Evolutionary conservation across 2,329 filamentous ascomycete genomes (phyloP).

Genomic region (Fusarium illudens): DNA sequence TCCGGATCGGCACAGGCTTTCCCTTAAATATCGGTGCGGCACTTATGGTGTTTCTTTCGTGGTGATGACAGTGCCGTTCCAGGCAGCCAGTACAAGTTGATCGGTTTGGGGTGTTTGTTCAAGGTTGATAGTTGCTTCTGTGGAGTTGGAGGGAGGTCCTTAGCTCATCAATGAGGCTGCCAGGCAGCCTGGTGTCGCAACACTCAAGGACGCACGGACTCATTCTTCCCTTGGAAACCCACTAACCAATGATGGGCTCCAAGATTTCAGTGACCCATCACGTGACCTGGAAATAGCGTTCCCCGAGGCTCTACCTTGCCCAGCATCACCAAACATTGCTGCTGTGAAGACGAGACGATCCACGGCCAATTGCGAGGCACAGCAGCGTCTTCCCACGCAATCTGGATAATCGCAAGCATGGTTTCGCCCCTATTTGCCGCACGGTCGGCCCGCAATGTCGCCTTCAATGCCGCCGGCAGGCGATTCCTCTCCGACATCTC

Average conservation of each 20-base stretch:
- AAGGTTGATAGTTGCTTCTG: conserved; percentile 28
- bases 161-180: conserved; percentile 48
- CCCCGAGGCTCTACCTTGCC: conserved; percentile 37
- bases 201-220: conserved; percentile 39
- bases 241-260: conserved; percentile 26
- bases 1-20: background rate
- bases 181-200: conserved; percentile 51
- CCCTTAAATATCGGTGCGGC: background rate
- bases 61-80: background rate
- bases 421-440: conserved; percentile 64
- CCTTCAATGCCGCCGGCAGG: conserved; percentile 58
- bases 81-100: background rate
- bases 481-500: conserved; percentile 79
- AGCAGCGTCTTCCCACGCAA: conserved; percentile 43
- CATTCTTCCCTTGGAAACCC: background rate
- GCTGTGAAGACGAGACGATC: conserved; percentile 35
- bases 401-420: conserved; percentile 55
- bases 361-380: conserved; percentile 45
- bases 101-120: conserved; percentile 9
- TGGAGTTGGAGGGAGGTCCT: conserved; percentile 35
- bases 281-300: conserved; percentile 40
- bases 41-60: background rate
- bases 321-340: conserved; percentile 39
- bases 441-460: conserved; percentile 61
- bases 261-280: conserved; percentile 38